Conservation (phyloP, 768 basidiomycete genomes). For the Kwoniella botswanensis region DNA sequence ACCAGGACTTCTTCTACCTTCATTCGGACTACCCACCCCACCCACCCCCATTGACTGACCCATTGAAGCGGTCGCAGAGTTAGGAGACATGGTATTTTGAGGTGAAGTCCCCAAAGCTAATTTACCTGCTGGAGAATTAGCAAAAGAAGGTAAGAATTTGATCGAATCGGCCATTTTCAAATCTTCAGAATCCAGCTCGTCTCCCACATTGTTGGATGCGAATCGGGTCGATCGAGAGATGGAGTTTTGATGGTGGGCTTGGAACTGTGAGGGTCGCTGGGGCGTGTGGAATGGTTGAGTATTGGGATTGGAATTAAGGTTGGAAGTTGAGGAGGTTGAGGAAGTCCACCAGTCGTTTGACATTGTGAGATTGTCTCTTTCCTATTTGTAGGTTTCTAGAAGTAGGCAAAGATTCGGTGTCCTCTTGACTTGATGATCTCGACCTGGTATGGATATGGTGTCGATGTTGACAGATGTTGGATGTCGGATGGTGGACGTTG, state of each 20-base stretch:
- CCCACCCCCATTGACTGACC: background rate
- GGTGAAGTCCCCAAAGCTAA: conserved; percentile 34
- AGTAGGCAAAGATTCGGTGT: no score
- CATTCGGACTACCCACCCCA: conserved; percentile 23
- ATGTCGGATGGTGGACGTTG: no score
- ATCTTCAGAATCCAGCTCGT: conserved; percentile 52
- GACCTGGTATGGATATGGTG: no score
- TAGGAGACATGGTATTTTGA: conserved; percentile 2
- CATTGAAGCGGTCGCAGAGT: background rate
- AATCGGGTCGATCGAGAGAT: background rate
- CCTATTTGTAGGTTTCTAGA: no score
- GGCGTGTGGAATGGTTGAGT: conserved; percentile 15
- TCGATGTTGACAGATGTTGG: no score
- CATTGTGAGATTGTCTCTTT: background rate
- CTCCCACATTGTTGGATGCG: conserved; percentile 8
- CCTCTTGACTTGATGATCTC: no score
- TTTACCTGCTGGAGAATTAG: conserved; percentile 43
- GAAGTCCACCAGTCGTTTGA: conserved; percentile 43
- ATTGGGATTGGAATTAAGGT: background rate
- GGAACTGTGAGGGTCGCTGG: conserved; percentile 14
- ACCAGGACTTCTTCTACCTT: conserved; percentile 33
- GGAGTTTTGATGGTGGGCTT: background rate
- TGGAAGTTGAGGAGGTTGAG: conserved; percentile 13
- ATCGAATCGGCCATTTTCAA: conserved; percentile 45
- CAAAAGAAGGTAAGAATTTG: conserved; percentile 50